Base-by-base conservation (phyloP, 1,139 yeast genomes). In the Kodamaea anthophila region DNA sequence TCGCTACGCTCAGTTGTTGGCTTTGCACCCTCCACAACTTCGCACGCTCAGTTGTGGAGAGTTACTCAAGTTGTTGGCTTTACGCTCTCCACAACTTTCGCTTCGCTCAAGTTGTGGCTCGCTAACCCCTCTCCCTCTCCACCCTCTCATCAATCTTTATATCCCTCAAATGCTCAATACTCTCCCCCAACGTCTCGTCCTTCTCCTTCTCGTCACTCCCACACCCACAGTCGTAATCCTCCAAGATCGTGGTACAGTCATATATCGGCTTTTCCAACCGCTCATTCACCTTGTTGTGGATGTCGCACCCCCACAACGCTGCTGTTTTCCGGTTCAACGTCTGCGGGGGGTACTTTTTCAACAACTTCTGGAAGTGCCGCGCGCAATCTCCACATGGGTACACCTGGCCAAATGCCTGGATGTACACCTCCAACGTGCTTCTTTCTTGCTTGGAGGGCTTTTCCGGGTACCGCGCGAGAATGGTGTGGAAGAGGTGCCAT, bases 311-410 rank as follows among this genome's bases (percentile, higher is more conserved):
- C 98, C 98, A 91, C 40, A 84, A 61, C 0, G 96, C 87, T 0
- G 98, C 97, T 2, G 77, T 73, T 40, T 79, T 77, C 35, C 96
- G 69, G 13, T 81, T 70, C 6, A 75, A 66, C 3, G 83, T 70
- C 49, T 93, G 98, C 3, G 96, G 96, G 1, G 98, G 98, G 46
- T 65, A 76, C 44, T 80, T 67, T 31, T 61, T 49, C 36, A 91
- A 59, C 42, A 88, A 61, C 43, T 70, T 57, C 40, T 74, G 82
- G 54, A 91, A 91, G 55, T 91, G 98, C 42, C 86, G 68, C 0
- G 98, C 96, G 60, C 97, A 88, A 51, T 88, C 96, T 5, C 96
- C 94, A 56, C 94, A 85, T 0, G 95, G 95, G 42, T 85, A 85
- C 10, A 84, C 85, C 45, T 83, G 85, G 3, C 83, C 84, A 57